A percentile compares a stretch with the other conserved stretches of the same genome.
Conservation (phyloP, 306 rosid species). For the Myrica gale region DNA sequence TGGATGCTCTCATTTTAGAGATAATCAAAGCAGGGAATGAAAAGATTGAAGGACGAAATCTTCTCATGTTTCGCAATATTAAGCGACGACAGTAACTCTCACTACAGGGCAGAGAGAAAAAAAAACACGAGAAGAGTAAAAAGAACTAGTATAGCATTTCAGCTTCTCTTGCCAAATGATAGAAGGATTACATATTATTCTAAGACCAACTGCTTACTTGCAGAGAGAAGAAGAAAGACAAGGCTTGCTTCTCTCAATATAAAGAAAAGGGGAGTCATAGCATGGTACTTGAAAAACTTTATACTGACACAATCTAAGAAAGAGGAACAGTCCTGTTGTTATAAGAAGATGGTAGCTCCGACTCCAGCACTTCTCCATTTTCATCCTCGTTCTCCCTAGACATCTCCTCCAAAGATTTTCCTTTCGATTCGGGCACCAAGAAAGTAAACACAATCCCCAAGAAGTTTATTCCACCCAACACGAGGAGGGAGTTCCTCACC, state of each 20-base stretch:
- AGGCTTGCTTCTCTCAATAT: neutral
- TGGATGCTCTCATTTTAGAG: neutral
- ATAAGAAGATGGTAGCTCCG: constrained; percentile 28
- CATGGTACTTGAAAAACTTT: neutral
- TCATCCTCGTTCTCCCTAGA: constrained; percentile 65
- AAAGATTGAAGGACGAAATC: neutral
- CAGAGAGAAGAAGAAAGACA: no score
- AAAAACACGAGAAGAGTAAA: neutral
- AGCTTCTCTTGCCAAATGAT: constrained; percentile 4
- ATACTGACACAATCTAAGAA: constrained; percentile 29
- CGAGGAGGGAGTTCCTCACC: constrained; percentile 47
- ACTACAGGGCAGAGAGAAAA: neutral
- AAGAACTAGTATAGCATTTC: neutral
- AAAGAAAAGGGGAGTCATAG: neutral
- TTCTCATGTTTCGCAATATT: neutral
- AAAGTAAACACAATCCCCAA: constrained; percentile 60
- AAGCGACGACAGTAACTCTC: neutral
- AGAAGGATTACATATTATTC: neutral
- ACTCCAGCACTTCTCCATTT: constrained; percentile 20
- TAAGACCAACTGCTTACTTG: neutral
- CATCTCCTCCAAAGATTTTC: constrained; percentile 73
- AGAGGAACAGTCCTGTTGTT: constrained; percentile 42
- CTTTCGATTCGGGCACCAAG: constrained; percentile 72
- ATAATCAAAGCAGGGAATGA: neutral
- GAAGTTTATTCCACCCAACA: constrained; percentile 49